Conservation (phyloP, 192 early-diverging fungal species). For the Cetraspora pellucida region DNA sequence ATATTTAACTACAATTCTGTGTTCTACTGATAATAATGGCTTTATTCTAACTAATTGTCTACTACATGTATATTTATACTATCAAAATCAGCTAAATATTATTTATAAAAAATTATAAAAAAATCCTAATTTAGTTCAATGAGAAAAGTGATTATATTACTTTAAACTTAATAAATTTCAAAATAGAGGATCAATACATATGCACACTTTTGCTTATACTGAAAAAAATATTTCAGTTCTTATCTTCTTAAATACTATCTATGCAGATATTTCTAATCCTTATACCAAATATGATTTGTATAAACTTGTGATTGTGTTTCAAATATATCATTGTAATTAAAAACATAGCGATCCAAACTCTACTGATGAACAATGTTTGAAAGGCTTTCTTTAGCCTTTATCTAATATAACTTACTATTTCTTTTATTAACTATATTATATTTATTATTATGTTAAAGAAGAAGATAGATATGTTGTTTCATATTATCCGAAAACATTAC, state of each 20-base stretch:
- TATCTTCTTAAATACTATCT: neutral
- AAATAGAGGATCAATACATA: conserved; percentile 6
- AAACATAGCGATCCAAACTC: neutral
- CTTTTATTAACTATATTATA: neutral
- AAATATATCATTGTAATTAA: neutral
- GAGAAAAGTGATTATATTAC: neutral
- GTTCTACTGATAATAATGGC: neutral
- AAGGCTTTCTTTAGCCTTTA: neutral
- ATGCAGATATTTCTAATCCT: neutral
- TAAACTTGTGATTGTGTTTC: neutral
- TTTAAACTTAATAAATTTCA: conserved; percentile 25
- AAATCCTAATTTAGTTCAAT: neutral
- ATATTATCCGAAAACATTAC: neutral
- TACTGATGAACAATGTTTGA: too few species aligned
- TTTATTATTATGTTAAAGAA: neutral
- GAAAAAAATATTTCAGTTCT: neutral
- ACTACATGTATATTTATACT: neutral
- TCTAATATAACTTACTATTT: conserved; percentile 5
- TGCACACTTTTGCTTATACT: neutral
- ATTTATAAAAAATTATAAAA: neutral
- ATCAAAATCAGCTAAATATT: neutral
- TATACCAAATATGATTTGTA: neutral
- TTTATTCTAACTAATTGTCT: conserved; percentile 1
- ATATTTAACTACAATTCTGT: neutral
- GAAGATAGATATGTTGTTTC: neutral